A percentile compares a stretch with the other conserved stretches of the same genome.
Conservation (phyloP, 2,329 filamentous ascomycete genomes). For the Calonectria pteridis region DNA sequence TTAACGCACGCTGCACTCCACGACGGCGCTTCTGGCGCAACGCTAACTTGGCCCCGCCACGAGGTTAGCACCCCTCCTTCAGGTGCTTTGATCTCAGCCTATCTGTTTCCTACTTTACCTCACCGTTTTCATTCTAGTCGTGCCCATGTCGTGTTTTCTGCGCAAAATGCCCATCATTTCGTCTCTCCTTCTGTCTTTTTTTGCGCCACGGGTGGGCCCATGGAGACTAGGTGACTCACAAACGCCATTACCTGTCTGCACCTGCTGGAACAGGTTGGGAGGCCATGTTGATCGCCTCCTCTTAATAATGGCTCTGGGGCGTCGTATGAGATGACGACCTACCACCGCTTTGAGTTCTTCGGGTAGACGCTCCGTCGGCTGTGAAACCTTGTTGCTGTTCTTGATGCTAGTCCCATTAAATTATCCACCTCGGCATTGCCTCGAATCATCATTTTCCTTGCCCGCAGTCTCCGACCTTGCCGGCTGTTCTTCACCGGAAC, state of each 20-base stretch:
- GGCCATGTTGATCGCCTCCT: conserved; percentile 10
- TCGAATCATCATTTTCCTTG: conserved; percentile 32
- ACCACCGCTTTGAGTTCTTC: conserved; percentile 10
- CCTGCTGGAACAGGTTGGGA: conserved; percentile 12
- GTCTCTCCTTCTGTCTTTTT: background rate
- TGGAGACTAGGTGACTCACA: conserved; percentile 5
- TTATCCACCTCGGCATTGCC: conserved; percentile 41
- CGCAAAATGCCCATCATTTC: background rate
- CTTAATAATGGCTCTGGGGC: background rate
- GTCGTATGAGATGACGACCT: conserved; percentile 33
- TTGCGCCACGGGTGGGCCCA: background rate
- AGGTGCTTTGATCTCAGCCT: conserved; percentile 22
- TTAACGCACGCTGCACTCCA: conserved; percentile 33
- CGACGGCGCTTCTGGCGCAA: conserved; percentile 29
- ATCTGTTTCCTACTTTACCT: conserved; percentile 10
- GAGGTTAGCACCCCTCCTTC: conserved; percentile 28
- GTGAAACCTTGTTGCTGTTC: conserved; percentile 40
- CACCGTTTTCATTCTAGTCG: conserved; percentile 5
- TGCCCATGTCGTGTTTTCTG: conserved; percentile 3
- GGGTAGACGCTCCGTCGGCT: conserved; percentile 27
- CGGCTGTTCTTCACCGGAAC: conserved; percentile 7
- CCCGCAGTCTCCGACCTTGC: conserved; percentile 25
- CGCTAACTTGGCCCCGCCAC: conserved; percentile 32
- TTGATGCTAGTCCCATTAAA: conserved; percentile 26
- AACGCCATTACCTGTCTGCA: background rate